Conservation (phyloP, 1,139 yeast genomes). For the Arxiozyma telluris region DNA sequence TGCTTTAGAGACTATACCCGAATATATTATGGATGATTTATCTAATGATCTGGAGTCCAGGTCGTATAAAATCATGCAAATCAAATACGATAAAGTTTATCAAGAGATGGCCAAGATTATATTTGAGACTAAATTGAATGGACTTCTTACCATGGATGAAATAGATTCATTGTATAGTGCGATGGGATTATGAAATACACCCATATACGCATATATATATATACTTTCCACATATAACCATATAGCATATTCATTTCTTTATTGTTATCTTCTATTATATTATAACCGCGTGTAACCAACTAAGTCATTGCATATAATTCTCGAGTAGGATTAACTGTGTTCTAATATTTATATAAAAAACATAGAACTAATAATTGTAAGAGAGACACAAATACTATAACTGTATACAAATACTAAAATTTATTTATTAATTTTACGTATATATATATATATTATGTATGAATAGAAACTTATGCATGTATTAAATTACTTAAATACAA, state of each 20-base stretch:
- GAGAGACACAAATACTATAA: neutral
- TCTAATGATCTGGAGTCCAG: constrained; percentile 10
- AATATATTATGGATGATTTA: constrained; percentile 20
- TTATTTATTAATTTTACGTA: neutral
- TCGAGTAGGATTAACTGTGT: neutral
- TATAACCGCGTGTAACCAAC: neutral
- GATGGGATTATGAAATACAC: constrained; percentile 40
- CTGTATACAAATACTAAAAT: neutral
- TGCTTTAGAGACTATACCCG: constrained; percentile 24
- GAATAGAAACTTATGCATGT: neutral
- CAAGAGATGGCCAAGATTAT: constrained; percentile 66
- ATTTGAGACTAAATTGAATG: constrained; percentile 37
- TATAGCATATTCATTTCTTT: neutral
- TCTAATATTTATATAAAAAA: neutral
- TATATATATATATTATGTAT: no score
- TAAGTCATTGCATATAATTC: neutral
- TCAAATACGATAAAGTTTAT: constrained; percentile 48
- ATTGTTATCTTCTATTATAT: no score
- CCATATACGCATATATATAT: neutral
- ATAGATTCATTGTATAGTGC: constrained; percentile 66
- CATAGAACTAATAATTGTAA: no score
- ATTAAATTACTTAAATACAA: neutral
- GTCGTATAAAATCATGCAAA: constrained; percentile 20
- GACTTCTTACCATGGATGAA: constrained; percentile 65
- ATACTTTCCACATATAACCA: neutral